Percentiles rank a stretch among this genome's conserved stretches.
phyloP scores from a whole-genome alignment of 225 moss, liverwort and hornwort genomes.

The Thuidium tamariscinum region DNA sequence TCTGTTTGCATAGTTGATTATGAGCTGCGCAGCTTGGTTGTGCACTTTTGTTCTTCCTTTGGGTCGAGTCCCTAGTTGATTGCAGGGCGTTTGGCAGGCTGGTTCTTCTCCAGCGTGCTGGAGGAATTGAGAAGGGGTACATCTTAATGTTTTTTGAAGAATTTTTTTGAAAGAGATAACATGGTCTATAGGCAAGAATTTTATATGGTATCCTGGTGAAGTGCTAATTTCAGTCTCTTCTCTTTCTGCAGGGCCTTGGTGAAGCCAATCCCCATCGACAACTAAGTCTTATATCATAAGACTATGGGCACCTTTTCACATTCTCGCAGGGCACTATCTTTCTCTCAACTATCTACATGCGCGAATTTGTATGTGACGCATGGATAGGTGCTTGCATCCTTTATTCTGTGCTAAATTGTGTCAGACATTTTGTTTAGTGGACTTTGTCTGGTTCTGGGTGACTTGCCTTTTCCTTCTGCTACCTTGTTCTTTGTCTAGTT shows the following conservation, averaged over 20 bases:
- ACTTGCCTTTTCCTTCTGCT: slow-evolving; percentile 20
- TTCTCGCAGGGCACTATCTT: slow-evolving; percentile 24
- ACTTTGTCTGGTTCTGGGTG: slow-evolving; percentile 21
- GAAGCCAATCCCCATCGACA: slow-evolving; percentile 27
- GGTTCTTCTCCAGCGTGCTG: neutral
- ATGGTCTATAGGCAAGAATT: neutral
- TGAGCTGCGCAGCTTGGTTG: slow-evolving; percentile 21
- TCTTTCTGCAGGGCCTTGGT: slow-evolving; percentile 31
- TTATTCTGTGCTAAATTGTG: slow-evolving; percentile 26
- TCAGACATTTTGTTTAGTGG: slow-evolving; percentile 28
- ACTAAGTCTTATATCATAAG: slow-evolving; percentile 15
- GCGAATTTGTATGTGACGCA: slow-evolving; percentile 54
- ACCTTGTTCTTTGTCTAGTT: slow-evolving; percentile 17
- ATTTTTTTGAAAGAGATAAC: neutral
- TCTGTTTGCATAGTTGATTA: slow-evolving; percentile 12
- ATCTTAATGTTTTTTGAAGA: neutral
- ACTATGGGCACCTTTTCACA: slow-evolving; percentile 16
- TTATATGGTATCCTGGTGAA: neutral
- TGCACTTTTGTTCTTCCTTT: slow-evolving; percentile 1
- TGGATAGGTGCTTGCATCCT: slow-evolving; percentile 77
- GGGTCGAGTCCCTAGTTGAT: neutral
- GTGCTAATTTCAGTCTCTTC: neutral
- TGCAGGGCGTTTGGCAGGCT: neutral
- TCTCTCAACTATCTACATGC: slow-evolving; percentile 38
- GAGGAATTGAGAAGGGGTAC: neutral